Evolutionary conservation across 2,329 filamentous ascomycete genomes (phyloP), one percentile per base, ranked within the genome.

Genomic region (Pleurostoma richardsiae): DNA sequence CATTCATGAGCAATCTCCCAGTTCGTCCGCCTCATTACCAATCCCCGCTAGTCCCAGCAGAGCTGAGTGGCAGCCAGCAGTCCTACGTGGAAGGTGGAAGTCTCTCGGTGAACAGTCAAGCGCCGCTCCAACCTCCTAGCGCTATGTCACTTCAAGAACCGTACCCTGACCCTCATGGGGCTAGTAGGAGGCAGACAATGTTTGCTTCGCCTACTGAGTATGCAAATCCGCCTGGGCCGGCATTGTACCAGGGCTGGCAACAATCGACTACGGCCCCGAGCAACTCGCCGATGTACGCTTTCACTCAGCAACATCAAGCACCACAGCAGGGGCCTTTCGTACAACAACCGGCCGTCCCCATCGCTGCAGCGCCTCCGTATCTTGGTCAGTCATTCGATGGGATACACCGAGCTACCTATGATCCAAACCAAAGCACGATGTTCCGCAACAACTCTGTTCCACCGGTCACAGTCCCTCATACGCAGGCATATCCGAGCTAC

Each of bases 181-280:
- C 64, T 1, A 69, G 69, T 50, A 67, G 76, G 30, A 69, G 75
- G 19, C 62, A 74, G 1, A 75, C 75, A 0, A 63, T 77, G 11
- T 72, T 68, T 53, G 59, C 56, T 30, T 58, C 68, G 0, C 57
- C 63, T 1, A 64, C 69, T 30, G 76, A 79, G n/a, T 79, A 75
- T 40, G 55, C 61, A 28, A 68, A 61, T 33, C 62, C 72, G 4
- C 59, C 68, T 5, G 56, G 59, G 11, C 60, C 64, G 8, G 57
- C 59, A 11, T 56, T 77, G 41, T 77, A 77, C 54, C 51, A 62
- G 5, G 57, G 64, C 7, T 78, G 74, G 75, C 72, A 71, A 50
- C 60, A 69, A 27, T 60, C 60, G 10, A 72, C 74, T 3, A 64
- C 67, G 1, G 64, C 69, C 0, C 60, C 74, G 0, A 67, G 59